phyloP scores from a whole-genome alignment of 2,329 filamentous ascomycete genomes.

The Talaromyces atroroseus region DNA sequence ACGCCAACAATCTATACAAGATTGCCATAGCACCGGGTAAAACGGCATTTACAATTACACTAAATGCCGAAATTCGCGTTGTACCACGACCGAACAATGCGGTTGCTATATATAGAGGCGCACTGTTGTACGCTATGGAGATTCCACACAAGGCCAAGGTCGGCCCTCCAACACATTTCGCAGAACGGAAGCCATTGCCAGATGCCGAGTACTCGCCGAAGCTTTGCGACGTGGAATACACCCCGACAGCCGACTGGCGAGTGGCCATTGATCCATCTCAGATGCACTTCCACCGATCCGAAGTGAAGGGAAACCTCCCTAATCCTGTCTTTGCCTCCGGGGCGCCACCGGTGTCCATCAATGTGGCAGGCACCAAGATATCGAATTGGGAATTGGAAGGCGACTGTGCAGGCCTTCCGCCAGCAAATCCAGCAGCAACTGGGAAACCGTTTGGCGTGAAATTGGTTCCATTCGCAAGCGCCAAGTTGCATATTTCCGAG shows the following conservation, averaged over 20 bases:
- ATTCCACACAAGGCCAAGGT: conserved; percentile 11
- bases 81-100: conserved; percentile 11
- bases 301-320: conserved; percentile 5
- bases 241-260: conserved; percentile 9
- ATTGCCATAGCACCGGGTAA: conserved; percentile 6
- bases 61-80: conserved; percentile 9
- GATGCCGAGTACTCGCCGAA: conserved; percentile 7
- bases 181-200: conserved; percentile 11
- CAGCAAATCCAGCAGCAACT: conserved; percentile 5
- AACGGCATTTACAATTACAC: conserved; percentile 2
- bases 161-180: conserved; percentile 10
- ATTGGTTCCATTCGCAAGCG: conserved; percentile 12
- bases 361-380: conserved; percentile 11
- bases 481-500: conserved; percentile 13
- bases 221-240: conserved; percentile 13
- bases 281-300: conserved; percentile 6
- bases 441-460: conserved; percentile 11
- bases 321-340: conserved; percentile 12
- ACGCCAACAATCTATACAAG: conserved; percentile 6
- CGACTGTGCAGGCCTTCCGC: conserved; percentile 11
- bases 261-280: conserved; percentile 14
- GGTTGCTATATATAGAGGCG: conserved; percentile 13
- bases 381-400: conserved; percentile 11
- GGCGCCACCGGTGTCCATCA: conserved; percentile 10
- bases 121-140: conserved; percentile 13